Evolutionary conservation across 768 basidiomycete genomes (phyloP), one percentile per base, ranked within the genome.

Genomic region (Agrocybe chaxingu): DNA sequence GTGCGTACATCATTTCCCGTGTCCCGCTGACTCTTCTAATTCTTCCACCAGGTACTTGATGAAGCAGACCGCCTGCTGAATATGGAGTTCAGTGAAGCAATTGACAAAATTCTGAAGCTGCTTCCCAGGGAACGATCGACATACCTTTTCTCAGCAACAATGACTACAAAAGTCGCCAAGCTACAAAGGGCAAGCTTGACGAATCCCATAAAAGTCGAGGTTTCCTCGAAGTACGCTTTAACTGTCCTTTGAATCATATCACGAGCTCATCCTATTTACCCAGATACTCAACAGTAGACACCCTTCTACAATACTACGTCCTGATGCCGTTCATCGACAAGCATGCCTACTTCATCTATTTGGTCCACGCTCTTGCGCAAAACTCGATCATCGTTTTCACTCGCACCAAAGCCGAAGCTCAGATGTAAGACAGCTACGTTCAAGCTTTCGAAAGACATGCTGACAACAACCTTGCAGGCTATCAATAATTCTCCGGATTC

Each of bases 121-220:
- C 87, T 99, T 55, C 97, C 96, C 16, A 91, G 85, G 62, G 95
- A 98, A 59, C 82, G 97, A 8, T 90, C 87, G 30, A 99, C 97
- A 2, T 98, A 93, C 64, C 79, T 99, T 1, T 99, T 94, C 73
- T 98, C 96, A 9, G 97, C 96, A 5, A 98, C 96, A 16, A 98
- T 99, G 96, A 96, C 97, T 8, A 93, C 92, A 10, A 98, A 98
- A 70, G 93, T 99, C 3, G 92, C 90, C 8, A 98, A 98, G 68
- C 76, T 99, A 8, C 96, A 98, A 66, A 73, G 96, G 47, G 95
- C 97, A 31, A 94, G 92, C 74, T 74, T 98, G 62, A 80, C 82
- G 31, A 94, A 96, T 63, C 97, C 97, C n/a, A 83, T 95, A 19
- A 81, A 89, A 57, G 84, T 98, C 1, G 95, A 98, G 66, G 92